These are phyloP conservation scores for Phytophthora pluvialis DNA, from an alignment of 352 stramenopile genomes.

Conservation along the genomic window DNA sequence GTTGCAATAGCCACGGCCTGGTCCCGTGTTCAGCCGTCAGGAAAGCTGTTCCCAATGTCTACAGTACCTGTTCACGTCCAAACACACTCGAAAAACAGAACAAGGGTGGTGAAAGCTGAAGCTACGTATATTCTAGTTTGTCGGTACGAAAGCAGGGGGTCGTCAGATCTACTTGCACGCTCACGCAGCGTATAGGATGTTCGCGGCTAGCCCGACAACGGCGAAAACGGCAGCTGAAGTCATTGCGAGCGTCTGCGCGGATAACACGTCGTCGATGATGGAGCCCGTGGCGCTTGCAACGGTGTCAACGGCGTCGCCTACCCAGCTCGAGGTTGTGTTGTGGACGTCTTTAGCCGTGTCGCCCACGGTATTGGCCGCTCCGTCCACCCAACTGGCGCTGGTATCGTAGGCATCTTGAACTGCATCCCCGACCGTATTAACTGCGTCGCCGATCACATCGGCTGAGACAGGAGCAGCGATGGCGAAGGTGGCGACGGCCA, in stretches of 20 bases:
- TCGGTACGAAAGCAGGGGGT: not conserved
- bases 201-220: slow-evolving; percentile 9
- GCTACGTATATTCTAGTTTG: slow-evolving; percentile 10
- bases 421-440: slow-evolving; percentile 19
- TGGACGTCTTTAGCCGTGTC: slow-evolving; percentile 22
- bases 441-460: slow-evolving; percentile 30
- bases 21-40: too few species aligned
- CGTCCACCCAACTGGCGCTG: slow-evolving; percentile 29
- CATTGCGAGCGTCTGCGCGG: slow-evolving; percentile 16
- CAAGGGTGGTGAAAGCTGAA: not conserved
- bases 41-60: too few species aligned
- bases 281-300: slow-evolving; percentile 31
- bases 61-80: too few species aligned
- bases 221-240: slow-evolving; percentile 7
- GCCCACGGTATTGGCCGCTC: slow-evolving; percentile 22
- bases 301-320: slow-evolving; percentile 15
- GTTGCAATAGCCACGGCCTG: not conserved
- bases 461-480: slow-evolving; percentile 6
- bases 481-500: slow-evolving; percentile 5
- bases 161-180: not conserved
- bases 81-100: not conserved
- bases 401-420: slow-evolving; percentile 29
- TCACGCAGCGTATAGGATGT: slow-evolving; percentile 14
- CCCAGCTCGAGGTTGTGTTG: slow-evolving; percentile 23
- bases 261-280: slow-evolving; percentile 30